Base-by-base conservation (phyloP, 768 basidiomycete genomes). In the Nevesoporus exiguus region DNA sequence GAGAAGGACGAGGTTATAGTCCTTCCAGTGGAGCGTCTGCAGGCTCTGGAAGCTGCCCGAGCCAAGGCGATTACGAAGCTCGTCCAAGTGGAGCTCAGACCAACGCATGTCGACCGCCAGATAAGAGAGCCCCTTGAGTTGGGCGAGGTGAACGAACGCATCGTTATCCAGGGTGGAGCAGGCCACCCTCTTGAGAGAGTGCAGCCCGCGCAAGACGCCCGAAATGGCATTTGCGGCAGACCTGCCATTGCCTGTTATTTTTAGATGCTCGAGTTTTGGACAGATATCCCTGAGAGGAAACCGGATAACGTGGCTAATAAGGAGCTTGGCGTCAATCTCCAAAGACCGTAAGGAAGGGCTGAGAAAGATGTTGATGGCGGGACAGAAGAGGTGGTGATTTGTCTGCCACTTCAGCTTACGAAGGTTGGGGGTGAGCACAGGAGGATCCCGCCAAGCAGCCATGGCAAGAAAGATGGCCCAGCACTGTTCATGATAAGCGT, bases 371-470 rank as follows among this genome's bases (percentile, higher is more conserved):
- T 64, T 66, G 54, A 66, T 56, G 2, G 37, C 54, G 0, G 52
- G 31, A 30, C 27, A 21, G 14, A 52, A 21, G 1, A 29, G 19
- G 5, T 24, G 43, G n/a, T 41, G 33, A 27, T 7, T 44, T 17
- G 58, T 27, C 19, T 48, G 51, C 64, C 64, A 66, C 50, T 55
- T 51, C 14, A 66, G 51, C 22, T 56, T 36, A 37, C 51, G 65
- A 33, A 66, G 64, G 39, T 61, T 58, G 7, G 64, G 64, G 1
- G 64, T 66, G 53, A 66, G 64, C 15, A 66, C 24, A 25, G 54
- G 45, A 29, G 54, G 59, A 14, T 57, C 40, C 24, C 61, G 61
- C 37, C 58, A 54, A 19, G 50, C 29, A 15, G 57, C 57, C 39
- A 64, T 63, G 8, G 59, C 55, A 21, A 47, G 52, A 37, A 63